Percentiles rank a stretch among this genome's conserved stretches.
These are phyloP conservation scores for Neoboletus magnificus DNA, from an alignment of 768 basidiomycete species.

Conservation along the genomic window DNA sequence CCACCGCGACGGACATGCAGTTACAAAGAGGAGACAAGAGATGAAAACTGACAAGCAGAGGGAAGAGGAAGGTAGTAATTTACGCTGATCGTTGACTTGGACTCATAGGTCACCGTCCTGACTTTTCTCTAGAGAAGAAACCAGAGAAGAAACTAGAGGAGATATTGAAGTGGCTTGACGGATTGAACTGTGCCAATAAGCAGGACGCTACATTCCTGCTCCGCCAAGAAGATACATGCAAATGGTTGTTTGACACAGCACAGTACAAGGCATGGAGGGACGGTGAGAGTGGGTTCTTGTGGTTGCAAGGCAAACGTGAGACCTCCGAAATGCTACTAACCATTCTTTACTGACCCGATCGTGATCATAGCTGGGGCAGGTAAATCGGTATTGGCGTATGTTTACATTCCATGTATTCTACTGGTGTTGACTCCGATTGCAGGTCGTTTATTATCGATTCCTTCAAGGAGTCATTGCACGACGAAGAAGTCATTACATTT, in stretches of 20 bases:
- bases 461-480: not conserved
- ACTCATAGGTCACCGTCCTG: not conserved
- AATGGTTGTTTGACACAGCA: not conserved
- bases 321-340: not conserved
- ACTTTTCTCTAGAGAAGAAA: not conserved
- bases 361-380: not conserved
- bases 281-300: not conserved
- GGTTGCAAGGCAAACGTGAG: not conserved
- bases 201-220: not conserved
- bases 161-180: not conserved
- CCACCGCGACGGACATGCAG: not conserved
- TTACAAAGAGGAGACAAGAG: not conserved
- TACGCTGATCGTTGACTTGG: not conserved
- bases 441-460: slow-evolving; percentile 4
- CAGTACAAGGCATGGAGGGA: not conserved
- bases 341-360: not conserved
- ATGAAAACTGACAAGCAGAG: not conserved
- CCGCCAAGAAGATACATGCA: not conserved
- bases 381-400: not conserved
- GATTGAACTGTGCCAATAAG: not conserved
- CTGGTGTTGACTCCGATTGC: not conserved
- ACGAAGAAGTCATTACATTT: not conserved
- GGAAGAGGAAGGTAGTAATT: not conserved
- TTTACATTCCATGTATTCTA: not conserved
- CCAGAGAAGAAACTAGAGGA: not conserved